Base-by-base conservation (phyloP, 1,284 basidiomycete species). In the Laetiporus sulphureus region DNA sequence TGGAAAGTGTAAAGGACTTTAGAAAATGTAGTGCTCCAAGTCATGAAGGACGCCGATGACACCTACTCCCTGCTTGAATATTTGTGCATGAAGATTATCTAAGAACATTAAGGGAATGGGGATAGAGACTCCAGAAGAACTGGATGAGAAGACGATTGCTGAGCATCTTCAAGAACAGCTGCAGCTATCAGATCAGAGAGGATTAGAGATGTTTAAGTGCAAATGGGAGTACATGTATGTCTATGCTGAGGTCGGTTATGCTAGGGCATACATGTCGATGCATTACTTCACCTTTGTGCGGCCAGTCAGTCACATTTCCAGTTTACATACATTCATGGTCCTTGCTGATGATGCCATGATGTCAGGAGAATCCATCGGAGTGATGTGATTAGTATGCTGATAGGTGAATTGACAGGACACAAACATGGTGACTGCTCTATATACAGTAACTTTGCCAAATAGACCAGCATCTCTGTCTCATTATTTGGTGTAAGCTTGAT, bases 1-100 rank as follows among this genome's bases (percentile, higher is more conserved):
- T 91, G 13, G 84, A 91, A 47, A 75, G 77, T 12, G 77, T 91
- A 20, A 82, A 87, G 57, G 88, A 88, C 61, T 87, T 91, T 51
- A 83, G 84, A 47, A 72, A 77, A 31, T 85, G 77, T 80, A 54
- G n/a, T n/a, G n/a, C n/a, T n/a, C n/a, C n/a, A n/a, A n/a, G n/a
- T n/a, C n/a, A n/a, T n/a, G n/a, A n/a, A n/a, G n/a, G n/a, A n/a
- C n/a, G n/a, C n/a, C n/a, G n/a, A n/a, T n/a, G n/a, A n/a, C n/a
- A n/a, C n/a, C n/a, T n/a, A n/a, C n/a, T n/a, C n/a, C n/a, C n/a
- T n/a, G n/a, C n/a, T n/a, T n/a, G n/a, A n/a, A n/a, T n/a, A n/a
- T n/a, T n/a, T n/a, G n/a, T n/a, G n/a, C n/a, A n/a, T n/a, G n/a
- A n/a, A n/a, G n/a, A n/a, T n/a, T n/a, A n/a, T n/a, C n/a, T n/a